A percentile compares a stretch with the other conserved stretches of the same genome.
phyloP scores from a whole-genome alignment of 2,329 filamentous ascomycete genomes.

The Paraphaeosphaeria sporulosa region DNA sequence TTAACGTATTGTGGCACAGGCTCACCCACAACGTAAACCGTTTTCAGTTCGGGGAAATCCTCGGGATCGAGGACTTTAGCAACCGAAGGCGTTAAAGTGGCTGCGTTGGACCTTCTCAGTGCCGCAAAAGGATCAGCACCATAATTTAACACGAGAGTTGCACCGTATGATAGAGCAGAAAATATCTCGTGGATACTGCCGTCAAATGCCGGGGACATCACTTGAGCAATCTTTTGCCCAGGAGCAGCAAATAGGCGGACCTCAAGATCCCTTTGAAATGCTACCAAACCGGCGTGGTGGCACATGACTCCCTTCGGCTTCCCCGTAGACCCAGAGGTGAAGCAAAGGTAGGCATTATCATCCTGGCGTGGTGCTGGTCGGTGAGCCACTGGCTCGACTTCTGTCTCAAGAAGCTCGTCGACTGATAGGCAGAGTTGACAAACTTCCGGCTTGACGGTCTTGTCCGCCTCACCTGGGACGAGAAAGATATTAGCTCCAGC shows the following conservation, averaged over 20 bases:
- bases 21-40: constrained; percentile 51
- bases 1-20: constrained; percentile 42
- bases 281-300: constrained; percentile 14
- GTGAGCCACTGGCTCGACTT: too few species aligned
- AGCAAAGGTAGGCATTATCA: constrained; percentile 49
- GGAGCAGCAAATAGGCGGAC: background rate
- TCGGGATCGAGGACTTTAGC: constrained; percentile 40
- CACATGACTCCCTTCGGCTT: constrained; percentile 53
- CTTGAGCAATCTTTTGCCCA: constrained; percentile 43
- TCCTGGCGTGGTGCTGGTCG: too few species aligned
- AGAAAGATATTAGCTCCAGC: background rate
- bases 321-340: constrained; percentile 57
- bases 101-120: constrained; percentile 36
- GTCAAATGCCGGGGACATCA: constrained; percentile 56
- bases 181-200: constrained; percentile 55
- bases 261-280: background rate
- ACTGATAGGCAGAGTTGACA: background rate
- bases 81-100: constrained; percentile 52
- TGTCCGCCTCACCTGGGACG: too few species aligned
- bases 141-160: constrained; percentile 42
- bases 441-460: background rate
- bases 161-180: constrained; percentile 50
- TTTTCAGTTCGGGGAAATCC: constrained; percentile 41
- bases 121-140: constrained; percentile 38
- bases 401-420: background rate